Percentiles rank a stretch among this genome's conserved stretches.
phyloP scores from a whole-genome alignment of 306 rosid genomes.

The Trifolium dubium region DNA sequence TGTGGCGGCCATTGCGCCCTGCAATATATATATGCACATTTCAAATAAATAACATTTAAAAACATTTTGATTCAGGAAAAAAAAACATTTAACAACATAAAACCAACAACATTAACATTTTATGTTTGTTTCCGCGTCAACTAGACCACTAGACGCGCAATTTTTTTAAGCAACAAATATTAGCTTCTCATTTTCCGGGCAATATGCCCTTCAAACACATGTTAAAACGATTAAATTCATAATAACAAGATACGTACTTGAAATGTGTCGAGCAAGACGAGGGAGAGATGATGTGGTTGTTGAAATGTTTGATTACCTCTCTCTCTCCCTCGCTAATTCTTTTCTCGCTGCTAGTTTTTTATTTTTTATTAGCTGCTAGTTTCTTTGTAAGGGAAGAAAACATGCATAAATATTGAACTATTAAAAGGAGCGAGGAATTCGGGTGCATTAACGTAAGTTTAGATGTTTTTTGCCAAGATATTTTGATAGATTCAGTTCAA shows the following conservation, averaged over 20 bases:
- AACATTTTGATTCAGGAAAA: too few species aligned
- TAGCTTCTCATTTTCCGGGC: too few species aligned
- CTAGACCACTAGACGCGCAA: too few species aligned
- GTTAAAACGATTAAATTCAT: neutral
- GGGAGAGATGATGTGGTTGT: neutral
- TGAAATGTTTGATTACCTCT: neutral
- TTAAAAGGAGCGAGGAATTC: neutral
- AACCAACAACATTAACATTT: neutral
- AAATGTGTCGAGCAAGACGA: neutral
- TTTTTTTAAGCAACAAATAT: too few species aligned
- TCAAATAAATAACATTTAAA: neutral
- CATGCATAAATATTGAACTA: neutral
- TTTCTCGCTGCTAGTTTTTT: too few species aligned
- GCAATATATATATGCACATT: neutral
- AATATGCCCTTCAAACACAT: too few species aligned
- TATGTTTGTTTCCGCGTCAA: too few species aligned
- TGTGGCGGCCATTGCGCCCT: slow-evolving; percentile 41
- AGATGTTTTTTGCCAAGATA: neutral
- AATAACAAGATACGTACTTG: neutral
- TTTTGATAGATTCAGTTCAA: neutral
- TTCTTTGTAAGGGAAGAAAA: neutral
- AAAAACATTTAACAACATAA: neutral
- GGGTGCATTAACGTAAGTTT: neutral
- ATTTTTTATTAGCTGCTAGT: too few species aligned
- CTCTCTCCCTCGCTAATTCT: neutral